A percentile compares a stretch with the other conserved stretches of the same genome.
Evolutionary conservation across 352 stramenopile species (phyloP).

Genomic region (Globisporangium cystogenes): DNA sequence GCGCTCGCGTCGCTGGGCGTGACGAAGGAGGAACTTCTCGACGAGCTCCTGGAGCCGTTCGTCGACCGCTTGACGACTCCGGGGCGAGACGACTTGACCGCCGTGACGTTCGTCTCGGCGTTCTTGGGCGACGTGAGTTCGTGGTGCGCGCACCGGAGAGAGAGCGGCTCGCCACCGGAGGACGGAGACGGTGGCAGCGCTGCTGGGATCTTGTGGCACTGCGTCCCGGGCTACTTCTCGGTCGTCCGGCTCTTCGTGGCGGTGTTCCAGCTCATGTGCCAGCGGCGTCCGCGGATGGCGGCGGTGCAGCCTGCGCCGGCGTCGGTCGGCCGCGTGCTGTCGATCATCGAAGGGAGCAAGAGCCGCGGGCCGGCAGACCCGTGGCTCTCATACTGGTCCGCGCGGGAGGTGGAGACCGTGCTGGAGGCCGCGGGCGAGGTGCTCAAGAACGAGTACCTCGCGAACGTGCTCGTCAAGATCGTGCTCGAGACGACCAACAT

Average conservation of each 20-base stretch:
- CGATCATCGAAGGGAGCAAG: constrained; percentile 37
- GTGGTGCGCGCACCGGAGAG: constrained; percentile 41
- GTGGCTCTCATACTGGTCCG: constrained; percentile 74
- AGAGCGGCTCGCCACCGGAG: neutral
- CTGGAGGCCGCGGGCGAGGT: constrained; percentile 51
- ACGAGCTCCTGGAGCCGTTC: constrained; percentile 43
- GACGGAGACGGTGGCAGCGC: neutral
- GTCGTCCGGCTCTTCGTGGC: constrained; percentile 60
- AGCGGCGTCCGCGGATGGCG: constrained; percentile 43
- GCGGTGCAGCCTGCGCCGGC: constrained; percentile 21
- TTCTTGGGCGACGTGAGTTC: constrained; percentile 53
- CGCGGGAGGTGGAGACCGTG: constrained; percentile 47
- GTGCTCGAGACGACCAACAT: constrained; percentile 83
- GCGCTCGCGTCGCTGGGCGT: constrained; percentile 29
- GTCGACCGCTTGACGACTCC: constrained; percentile 49
- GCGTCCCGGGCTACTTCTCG: constrained; percentile 70
- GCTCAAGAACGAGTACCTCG: constrained; percentile 59
- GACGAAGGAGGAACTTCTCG: constrained; percentile 36
- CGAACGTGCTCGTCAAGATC: constrained; percentile 76
- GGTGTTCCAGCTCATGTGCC: constrained; percentile 74
- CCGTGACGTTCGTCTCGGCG: constrained; percentile 63
- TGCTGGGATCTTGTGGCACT: constrained; percentile 54
- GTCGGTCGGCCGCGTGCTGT: constrained; percentile 49
- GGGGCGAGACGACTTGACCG: constrained; percentile 54
- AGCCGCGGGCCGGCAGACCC: constrained; percentile 25